Percentiles rank a stretch among this genome's conserved stretches.
These are phyloP conservation scores for Colletotrichum sansevieriae DNA, from an alignment of 2,329 filamentous ascomycete species.

Conservation along the genomic window DNA sequence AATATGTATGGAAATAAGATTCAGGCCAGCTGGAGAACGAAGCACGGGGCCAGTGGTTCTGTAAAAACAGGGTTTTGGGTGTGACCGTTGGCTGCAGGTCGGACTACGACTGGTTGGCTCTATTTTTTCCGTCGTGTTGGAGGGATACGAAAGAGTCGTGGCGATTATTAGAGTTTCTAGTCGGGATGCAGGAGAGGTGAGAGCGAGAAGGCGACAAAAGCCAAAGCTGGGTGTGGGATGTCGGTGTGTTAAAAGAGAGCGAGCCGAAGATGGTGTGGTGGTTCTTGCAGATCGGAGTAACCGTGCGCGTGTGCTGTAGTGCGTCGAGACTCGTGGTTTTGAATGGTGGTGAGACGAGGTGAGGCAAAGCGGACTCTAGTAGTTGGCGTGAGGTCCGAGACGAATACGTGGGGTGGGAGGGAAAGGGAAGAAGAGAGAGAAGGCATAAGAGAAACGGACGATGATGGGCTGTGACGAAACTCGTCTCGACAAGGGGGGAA, in stretches of 20 bases:
- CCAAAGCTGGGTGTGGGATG: slow-evolving; percentile 15
- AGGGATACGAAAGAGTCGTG: slow-evolving; percentile 3
- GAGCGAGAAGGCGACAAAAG: not conserved
- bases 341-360: slow-evolving; percentile 27
- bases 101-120: too few species aligned
- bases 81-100: not conserved
- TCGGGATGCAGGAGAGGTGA: not conserved
- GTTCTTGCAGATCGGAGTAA: slow-evolving; percentile 19
- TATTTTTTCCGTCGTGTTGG: not conserved
- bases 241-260: slow-evolving; percentile 27
- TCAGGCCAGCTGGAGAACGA: slow-evolving; percentile 33
- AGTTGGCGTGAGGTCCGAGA: not conserved
- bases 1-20: slow-evolving; percentile 27
- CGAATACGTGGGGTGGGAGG: not conserved
- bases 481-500: slow-evolving; percentile 35
- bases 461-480: slow-evolving; percentile 40
- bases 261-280: not conserved
- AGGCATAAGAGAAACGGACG: slow-evolving; percentile 31
- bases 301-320: slow-evolving; percentile 26
- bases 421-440: slow-evolving; percentile 3
- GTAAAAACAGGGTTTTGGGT: slow-evolving; percentile 13
- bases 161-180: slow-evolving; percentile 14
- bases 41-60: slow-evolving; percentile 23
- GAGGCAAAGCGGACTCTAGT: slow-evolving; percentile 17
- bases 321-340: not conserved